A percentile compares a stretch with the other conserved stretches of the same genome.
Conservation (phyloP, 73 alveolate genomes). For the Tetrahymena thermophila region DNA sequence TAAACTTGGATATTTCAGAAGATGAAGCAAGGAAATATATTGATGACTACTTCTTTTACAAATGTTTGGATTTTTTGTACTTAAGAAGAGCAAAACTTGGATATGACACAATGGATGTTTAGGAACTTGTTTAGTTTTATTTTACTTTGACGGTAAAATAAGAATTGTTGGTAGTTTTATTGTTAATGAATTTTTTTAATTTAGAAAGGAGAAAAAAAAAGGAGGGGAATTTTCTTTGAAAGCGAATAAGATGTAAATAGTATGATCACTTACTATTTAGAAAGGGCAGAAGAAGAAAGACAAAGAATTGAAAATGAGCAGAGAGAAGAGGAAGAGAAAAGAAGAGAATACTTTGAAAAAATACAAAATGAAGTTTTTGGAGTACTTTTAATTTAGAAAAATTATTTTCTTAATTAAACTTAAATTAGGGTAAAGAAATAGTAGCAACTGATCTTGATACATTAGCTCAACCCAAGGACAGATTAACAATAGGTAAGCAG, state of each 20-base stretch:
- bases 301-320: neutral
- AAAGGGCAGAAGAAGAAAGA: conserved; percentile 26
- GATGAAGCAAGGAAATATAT: neutral
- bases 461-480: conserved; percentile 87
- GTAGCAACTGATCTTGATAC: conserved; percentile 44
- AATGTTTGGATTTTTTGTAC: neutral
- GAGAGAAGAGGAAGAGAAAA: conserved; percentile 10
- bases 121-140: neutral
- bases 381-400: neutral
- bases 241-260: neutral
- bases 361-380: neutral
- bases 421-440: conserved; percentile 6
- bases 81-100: neutral
- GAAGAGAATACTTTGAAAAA: conserved; percentile 7
- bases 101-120: neutral
- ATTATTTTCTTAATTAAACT: neutral
- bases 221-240: neutral
- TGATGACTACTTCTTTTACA: neutral
- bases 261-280: conserved; percentile 1
- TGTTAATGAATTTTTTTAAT: too few relatives aligned
- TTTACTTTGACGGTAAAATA: neutral
- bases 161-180: neutral
- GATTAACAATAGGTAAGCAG: conserved; percentile 71
- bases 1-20: conserved; percentile 10
- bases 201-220: neutral